Conservation (phyloP, 164 flowering plant genomes). For the Kingdonia uniflora region DNA sequence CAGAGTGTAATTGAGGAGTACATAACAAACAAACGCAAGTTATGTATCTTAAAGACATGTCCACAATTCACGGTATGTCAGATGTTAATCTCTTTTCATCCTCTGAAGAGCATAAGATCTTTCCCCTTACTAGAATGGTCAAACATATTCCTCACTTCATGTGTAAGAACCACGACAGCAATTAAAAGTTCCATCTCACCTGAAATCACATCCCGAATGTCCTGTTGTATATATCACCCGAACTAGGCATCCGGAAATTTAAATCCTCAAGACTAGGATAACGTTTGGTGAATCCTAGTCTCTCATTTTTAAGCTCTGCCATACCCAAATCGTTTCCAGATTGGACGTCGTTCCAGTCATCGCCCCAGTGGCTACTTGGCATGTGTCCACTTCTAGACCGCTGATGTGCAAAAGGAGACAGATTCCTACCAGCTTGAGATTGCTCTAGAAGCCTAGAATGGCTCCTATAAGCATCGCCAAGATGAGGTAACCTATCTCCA, state of each 20-base stretch:
- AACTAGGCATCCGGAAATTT: conserved; percentile 48
- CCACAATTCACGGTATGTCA: too few species aligned
- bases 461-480: conserved; percentile 36
- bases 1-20: too few species aligned
- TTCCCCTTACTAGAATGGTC: too few species aligned
- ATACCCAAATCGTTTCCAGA: conserved; percentile 30
- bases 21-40: too few species aligned
- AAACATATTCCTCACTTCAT: too few species aligned
- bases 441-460: conserved; percentile 53
- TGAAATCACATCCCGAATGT: conserved; percentile 54
- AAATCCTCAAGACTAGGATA: conserved; percentile 49
- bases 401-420: conserved; percentile 42
- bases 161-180: too few species aligned
- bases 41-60: too few species aligned
- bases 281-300: conserved; percentile 42
- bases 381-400: conserved; percentile 41
- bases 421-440: conserved; percentile 28
- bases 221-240: conserved; percentile 66
- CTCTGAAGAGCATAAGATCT: too few species aligned
- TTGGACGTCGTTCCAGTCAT: conserved; percentile 51
- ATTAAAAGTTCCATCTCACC: too few species aligned
- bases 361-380: conserved; percentile 59
- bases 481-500: conserved; percentile 34
- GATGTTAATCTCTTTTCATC: too few species aligned
- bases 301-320: conserved; percentile 57